Percentiles rank a stretch among this genome's conserved stretches.
These are phyloP conservation scores for Neofusicoccum ribis DNA, from an alignment of 2,329 filamentous ascomycete species.

Conservation along the genomic window DNA sequence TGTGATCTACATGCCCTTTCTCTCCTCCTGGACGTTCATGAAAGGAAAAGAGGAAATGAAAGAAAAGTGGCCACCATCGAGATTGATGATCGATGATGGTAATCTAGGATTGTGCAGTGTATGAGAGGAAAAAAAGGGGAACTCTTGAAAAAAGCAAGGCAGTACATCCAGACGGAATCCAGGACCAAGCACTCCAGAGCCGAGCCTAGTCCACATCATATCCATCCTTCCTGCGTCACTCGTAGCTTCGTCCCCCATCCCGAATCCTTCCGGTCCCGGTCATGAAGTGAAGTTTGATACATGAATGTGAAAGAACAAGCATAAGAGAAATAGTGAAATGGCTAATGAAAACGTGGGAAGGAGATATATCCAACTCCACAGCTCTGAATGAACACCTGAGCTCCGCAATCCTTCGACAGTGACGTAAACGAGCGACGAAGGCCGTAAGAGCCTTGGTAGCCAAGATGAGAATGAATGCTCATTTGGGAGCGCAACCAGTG, in stretches of 20 bases:
- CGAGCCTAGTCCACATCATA: slow-evolving; percentile 12
- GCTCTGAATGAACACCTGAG: slow-evolving; percentile 18
- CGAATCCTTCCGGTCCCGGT: slow-evolving; percentile 10
- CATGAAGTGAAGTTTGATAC: slow-evolving; percentile 17
- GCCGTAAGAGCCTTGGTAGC: neutral
- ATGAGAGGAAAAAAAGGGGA: neutral
- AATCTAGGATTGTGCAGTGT: slow-evolving; percentile 1
- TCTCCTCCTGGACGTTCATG: neutral
- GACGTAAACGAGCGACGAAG: slow-evolving; percentile 16
- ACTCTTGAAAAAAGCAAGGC: slow-evolving; percentile 7
- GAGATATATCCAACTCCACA: slow-evolving; percentile 16
- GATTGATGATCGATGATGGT: neutral
- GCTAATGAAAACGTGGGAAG: neutral
- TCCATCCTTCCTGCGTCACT: slow-evolving; percentile 10
- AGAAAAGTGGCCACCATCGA: neutral
- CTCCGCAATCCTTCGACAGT: slow-evolving; percentile 12
- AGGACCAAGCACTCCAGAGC: slow-evolving; percentile 2
- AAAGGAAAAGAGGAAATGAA: neutral
- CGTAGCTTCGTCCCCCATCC: slow-evolving; percentile 8
- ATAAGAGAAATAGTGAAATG: neutral
- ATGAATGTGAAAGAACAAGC: neutral
- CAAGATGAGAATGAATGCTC: neutral
- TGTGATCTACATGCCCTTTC: slow-evolving; percentile 12
- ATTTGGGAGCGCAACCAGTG: slow-evolving; percentile 15
- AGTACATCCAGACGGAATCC: slow-evolving; percentile 4